Conservation (phyloP, 1,139 yeast species). For the Blastobotrys niveus region DNA sequence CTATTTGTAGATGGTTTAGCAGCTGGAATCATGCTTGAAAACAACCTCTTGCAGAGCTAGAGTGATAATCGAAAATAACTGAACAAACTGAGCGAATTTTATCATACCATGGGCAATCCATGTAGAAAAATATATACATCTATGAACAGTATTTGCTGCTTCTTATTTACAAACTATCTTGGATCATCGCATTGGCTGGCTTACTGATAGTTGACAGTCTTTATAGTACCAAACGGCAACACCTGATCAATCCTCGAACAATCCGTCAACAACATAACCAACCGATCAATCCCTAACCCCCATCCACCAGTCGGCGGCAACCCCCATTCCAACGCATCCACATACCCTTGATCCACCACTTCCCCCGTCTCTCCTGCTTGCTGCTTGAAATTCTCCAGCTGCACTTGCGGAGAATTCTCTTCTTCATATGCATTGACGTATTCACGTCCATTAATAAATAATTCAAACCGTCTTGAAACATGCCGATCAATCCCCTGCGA, state of each 20-base stretch:
- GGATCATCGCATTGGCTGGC: too few relatives aligned
- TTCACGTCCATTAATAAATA: slow-evolving; percentile 75
- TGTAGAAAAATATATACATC: too few relatives aligned
- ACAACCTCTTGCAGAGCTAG: too few relatives aligned
- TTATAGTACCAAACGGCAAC: slow-evolving; percentile 72
- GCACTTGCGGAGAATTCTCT: slow-evolving; percentile 79
- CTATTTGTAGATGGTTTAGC: too few relatives aligned
- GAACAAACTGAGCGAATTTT: too few relatives aligned
- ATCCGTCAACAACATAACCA: slow-evolving; percentile 71
- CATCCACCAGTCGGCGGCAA: slow-evolving; percentile 98
- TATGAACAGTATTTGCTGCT: too few relatives aligned
- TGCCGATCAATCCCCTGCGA: slow-evolving; percentile 33
- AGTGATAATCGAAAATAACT: too few relatives aligned
- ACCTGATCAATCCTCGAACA: slow-evolving; percentile 70
- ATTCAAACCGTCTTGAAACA: slow-evolving; percentile 70
- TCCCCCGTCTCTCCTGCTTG: slow-evolving; percentile 51
- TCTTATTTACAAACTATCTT: too few relatives aligned
- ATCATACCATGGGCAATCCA: too few relatives aligned
- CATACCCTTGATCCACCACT: slow-evolving; percentile 66
- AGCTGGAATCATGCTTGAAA: too few relatives aligned
- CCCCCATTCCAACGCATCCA: slow-evolving; percentile 80
- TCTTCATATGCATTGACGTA: slow-evolving; percentile 94
- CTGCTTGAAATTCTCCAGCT: slow-evolving; percentile 42
- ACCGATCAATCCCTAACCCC: slow-evolving; percentile 90
- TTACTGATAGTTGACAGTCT: slow-evolving; percentile 48